These are phyloP conservation scores for Blastocystis sp. DNA, from an alignment of 352 stramenopile species.

Conservation along the genomic window DNA sequence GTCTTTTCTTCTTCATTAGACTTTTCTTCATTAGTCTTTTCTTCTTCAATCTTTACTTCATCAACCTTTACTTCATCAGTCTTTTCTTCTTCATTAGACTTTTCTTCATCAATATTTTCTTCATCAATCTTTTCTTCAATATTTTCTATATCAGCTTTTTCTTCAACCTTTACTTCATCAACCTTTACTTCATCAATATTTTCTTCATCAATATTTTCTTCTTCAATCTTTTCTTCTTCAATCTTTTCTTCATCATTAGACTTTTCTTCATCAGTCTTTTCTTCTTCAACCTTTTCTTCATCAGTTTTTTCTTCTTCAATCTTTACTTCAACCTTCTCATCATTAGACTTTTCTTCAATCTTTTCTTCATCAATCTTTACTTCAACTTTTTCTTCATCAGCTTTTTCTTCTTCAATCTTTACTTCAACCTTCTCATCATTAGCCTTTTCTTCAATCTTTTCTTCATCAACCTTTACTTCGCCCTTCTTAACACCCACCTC, in stretches of 20 bases:
- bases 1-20: no score
- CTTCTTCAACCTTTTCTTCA: background rate
- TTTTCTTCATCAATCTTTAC: background rate
- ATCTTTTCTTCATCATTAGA: background rate
- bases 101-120: background rate
- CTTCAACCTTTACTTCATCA: background rate
- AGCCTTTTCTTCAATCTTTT: background rate
- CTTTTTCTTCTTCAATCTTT: background rate
- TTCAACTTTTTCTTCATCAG: background rate
- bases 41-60: background rate
- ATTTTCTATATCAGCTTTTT: background rate
- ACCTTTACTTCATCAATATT: background rate
- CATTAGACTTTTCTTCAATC: background rate
- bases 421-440: background rate
- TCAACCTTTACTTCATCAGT: background rate
- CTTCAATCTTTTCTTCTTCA: background rate
- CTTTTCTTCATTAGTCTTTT: background rate
- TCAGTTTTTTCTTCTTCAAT: background rate
- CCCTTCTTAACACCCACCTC: background rate
- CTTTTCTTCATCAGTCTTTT: background rate
- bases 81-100: background rate
- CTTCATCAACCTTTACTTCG: background rate
- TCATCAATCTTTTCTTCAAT: slow-evolving; percentile 16
- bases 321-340: background rate
- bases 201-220: background rate